A percentile compares a stretch with the other conserved stretches of the same genome.
Evolutionary conservation across 805 yeast genomes (phyloP).

Genomic region (Starmerella tilneyi): DNA sequence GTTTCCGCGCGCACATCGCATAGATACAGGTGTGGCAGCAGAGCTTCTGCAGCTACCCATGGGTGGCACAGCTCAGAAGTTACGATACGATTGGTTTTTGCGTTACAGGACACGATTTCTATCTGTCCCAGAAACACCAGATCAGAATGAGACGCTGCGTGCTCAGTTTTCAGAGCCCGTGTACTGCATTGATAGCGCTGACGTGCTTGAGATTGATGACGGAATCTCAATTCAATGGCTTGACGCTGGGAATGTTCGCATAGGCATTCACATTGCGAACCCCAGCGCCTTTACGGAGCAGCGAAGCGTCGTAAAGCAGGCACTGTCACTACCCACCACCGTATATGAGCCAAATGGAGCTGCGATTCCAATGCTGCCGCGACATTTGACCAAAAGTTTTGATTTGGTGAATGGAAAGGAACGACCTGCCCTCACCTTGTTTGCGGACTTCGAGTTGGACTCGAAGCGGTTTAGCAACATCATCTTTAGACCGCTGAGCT

Average conservation of each 20-base stretch:
- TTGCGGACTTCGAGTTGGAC: slow-evolving; percentile 9
- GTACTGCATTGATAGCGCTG: slow-evolving; percentile 71
- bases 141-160: slow-evolving; percentile 9
- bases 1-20: slow-evolving; percentile 4
- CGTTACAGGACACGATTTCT: too few relatives aligned
- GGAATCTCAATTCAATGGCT: slow-evolving; percentile 49
- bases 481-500: slow-evolving; percentile 1
- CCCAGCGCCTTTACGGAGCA: slow-evolving; percentile 54
- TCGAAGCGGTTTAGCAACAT: slow-evolving; percentile 6
- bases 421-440: slow-evolving; percentile 13
- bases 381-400: not conserved
- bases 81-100: slow-evolving; percentile 14
- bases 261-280: slow-evolving; percentile 76
- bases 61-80: slow-evolving; percentile 4
- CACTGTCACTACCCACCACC: slow-evolving; percentile 8
- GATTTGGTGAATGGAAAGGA: not conserved
- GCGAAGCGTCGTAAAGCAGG: slow-evolving; percentile 33
- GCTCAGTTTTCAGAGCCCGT: slow-evolving; percentile 27
- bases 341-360: slow-evolving; percentile 7
- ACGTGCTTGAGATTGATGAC: slow-evolving; percentile 88
- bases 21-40: slow-evolving; percentile 15
- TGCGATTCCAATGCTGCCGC: slow-evolving; percentile 14
- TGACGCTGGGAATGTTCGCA: slow-evolving; percentile 16
- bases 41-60: slow-evolving; percentile 11
- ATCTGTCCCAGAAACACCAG: not conserved